Evolutionary conservation across 768 basidiomycete genomes (phyloP).

Genomic region (Amanita subjunquillea): DNA sequence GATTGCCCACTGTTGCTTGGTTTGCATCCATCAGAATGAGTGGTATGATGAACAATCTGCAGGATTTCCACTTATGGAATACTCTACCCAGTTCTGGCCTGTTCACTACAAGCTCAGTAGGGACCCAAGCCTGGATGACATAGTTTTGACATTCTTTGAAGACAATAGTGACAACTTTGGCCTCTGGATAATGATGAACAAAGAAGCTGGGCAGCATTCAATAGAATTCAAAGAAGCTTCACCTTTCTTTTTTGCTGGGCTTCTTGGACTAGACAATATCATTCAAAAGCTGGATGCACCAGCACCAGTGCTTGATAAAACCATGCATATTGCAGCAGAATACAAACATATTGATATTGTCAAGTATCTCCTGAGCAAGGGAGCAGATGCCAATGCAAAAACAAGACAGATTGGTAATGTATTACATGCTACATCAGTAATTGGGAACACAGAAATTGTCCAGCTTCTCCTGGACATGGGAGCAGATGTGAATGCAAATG

Average conservation of each 20-base stretch:
- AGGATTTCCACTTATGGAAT: neutral
- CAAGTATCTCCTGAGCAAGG: neutral
- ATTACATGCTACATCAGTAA: neutral
- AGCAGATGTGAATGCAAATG: neutral
- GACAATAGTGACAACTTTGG: neutral
- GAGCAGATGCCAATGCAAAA: neutral
- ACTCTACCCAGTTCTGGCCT: neutral
- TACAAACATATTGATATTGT: neutral
- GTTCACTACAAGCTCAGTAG: neutral
- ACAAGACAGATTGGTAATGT: neutral
- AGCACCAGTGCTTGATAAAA: no score
- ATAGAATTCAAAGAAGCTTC: neutral
- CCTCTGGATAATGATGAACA: neutral
- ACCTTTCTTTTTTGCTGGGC: neutral
- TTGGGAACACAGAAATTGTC: neutral
- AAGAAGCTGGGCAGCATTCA: neutral
- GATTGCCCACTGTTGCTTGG: neutral
- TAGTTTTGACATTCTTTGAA: neutral
- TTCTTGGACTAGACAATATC: neutral
- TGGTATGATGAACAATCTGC: neutral
- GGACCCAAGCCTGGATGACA: neutral
- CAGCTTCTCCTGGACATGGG: neutral
- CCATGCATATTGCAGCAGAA: neutral
- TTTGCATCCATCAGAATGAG: neutral
- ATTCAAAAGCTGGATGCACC: neutral